These are phyloP conservation scores for Aspergillus sp. DNA, from an alignment of 2,329 filamentous ascomycete genomes.

Conservation along the genomic window DNA sequence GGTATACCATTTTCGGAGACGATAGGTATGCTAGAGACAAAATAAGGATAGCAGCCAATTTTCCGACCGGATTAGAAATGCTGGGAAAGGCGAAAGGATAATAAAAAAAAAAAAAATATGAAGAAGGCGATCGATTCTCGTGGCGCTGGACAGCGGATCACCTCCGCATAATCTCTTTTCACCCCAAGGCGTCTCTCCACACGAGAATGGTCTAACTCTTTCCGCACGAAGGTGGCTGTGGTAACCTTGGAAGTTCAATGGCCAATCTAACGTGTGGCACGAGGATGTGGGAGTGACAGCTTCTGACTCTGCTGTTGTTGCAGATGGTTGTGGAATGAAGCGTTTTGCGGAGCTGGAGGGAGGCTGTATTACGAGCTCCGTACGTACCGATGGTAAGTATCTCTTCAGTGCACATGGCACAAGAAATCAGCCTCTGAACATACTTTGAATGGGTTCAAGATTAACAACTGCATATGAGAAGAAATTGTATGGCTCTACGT, in stretches of 20 bases:
- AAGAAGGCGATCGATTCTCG: background rate
- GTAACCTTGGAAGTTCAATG: background rate
- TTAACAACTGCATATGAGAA: background rate
- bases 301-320: background rate
- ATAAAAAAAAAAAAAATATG: background rate
- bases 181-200: background rate
- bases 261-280: background rate
- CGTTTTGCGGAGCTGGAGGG: background rate
- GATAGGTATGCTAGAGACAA: background rate
- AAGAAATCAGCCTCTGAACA: background rate
- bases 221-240: background rate
- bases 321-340: background rate
- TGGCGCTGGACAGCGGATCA: background rate
- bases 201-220: background rate
- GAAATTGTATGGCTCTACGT: background rate
- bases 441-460: background rate
- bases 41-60: background rate
- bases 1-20: constrained; percentile 4
- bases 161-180: constrained; percentile 6
- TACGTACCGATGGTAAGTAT: constrained; percentile 4
- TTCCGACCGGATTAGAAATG: background rate
- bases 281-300: background rate
- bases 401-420: background rate
- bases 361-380: constrained; percentile 2
- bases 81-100: background rate